phyloP scores from a whole-genome alignment of 1,139 yeast species.

The Suhomyces choctaworum region DNA sequence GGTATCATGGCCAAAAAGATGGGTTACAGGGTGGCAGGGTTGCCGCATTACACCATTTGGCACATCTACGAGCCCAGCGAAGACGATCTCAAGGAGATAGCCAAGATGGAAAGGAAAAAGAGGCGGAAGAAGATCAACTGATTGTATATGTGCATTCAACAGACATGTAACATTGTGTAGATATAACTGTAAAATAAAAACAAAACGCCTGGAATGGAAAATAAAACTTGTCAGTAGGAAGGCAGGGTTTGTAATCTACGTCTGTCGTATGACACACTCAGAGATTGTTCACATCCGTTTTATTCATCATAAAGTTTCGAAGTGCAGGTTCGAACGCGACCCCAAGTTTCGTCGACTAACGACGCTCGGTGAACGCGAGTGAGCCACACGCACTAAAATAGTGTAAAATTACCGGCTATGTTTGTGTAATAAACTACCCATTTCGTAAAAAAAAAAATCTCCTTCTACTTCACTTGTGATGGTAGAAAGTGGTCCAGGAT shows the following conservation, averaged over 20 bases:
- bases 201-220: conserved; percentile 7
- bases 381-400: conserved; percentile 12
- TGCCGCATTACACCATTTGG: conserved; percentile 90
- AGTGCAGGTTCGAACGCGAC: conserved; percentile 14
- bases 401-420: too few species aligned
- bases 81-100: conserved; percentile 78
- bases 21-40: conserved; percentile 81
- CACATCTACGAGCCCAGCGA: conserved; percentile 88
- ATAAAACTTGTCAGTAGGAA: conserved; percentile 47
- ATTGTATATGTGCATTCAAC: conserved; percentile 3
- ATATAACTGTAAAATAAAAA: too few species aligned
- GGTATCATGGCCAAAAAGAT: conserved; percentile 82
- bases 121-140: conserved; percentile 37
- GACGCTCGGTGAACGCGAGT: conserved; percentile 7
- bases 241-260: conserved; percentile 55
- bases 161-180: neutral
- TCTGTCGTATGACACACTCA: conserved; percentile 44
- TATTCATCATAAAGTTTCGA: conserved; percentile 41
- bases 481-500: too few species aligned
- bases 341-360: conserved; percentile 8
- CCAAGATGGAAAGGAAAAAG: conserved; percentile 68
- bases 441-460: too few species aligned
- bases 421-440: too few species aligned
- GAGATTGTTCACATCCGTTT: conserved; percentile 59
- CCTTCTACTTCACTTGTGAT: too few species aligned